Evolutionary conservation across 331 rosid genomes (phyloP), one percentile per base, ranked within the genome.

Genomic region (Telfairia occidentalis): DNA sequence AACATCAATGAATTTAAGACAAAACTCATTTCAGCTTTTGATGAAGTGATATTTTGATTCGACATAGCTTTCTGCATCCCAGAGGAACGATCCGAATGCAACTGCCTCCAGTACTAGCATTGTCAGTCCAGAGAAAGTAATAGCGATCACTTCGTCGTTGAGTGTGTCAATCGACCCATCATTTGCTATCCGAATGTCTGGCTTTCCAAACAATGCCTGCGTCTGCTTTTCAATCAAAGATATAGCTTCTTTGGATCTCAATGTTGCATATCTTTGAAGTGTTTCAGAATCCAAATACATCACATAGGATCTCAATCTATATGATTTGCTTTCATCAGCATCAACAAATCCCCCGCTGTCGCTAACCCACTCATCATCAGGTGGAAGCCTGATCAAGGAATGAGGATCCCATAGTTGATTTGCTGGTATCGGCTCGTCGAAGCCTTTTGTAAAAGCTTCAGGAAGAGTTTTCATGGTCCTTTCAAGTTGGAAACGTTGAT

Each of bases 141-240:
- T 55, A 16, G 92, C 24, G 80, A 95, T 77, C 75, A 86, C 54
- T 82, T 81, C 95, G 82, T 95, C 96, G 49, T 87, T 90, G 28
- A 85, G 24, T 9, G 87, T 78, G 50, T 90, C 89, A n/a, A 95
- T 79, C 49, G 92, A 88, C 74, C 98, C 98, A 78, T 94, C 97
- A 0, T 67, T 85, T 0, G 86, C 74, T 16, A 95, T 55, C 59
- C 80, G 81, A 32, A 91, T 82, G 67, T 94, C 96, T 8, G 96
- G 98, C 83, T 70, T 90, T 55, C 97, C 97, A 67, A 95, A 92
- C 52, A 95, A 77, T 7, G 97, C 93, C 60, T 95, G 99, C 58
- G 97, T 95, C 86, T 95, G 97, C 83, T 89, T 95, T 79, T 91
- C 97, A 45, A 91, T 92, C 93, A 95, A 85, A 65, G 96, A 88